Conservation (phyloP, 208 protist species). For the Zelonia costaricensis region DNA sequence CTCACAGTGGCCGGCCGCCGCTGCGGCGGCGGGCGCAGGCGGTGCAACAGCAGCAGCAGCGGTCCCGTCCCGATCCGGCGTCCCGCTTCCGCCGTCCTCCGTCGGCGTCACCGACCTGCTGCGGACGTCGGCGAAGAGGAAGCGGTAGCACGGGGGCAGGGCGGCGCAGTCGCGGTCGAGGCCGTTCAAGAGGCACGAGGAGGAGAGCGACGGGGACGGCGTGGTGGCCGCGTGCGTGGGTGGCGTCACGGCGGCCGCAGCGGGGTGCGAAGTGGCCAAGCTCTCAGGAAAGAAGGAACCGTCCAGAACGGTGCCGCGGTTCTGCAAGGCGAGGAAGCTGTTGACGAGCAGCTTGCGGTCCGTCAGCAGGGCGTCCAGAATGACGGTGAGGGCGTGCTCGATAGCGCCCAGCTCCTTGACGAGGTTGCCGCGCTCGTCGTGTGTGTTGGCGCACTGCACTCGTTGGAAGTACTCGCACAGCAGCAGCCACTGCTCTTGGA, state of each 20-base stretch:
- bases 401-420: constrained; percentile 31
- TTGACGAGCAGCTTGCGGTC: constrained; percentile 28
- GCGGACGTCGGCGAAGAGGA: constrained; percentile 34
- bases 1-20: neutral
- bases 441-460: constrained; percentile 43
- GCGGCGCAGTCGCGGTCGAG: neutral
- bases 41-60: neutral
- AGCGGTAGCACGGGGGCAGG: constrained; percentile 66
- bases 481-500: constrained; percentile 48
- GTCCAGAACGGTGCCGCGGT: neutral
- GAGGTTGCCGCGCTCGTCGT: constrained; percentile 21
- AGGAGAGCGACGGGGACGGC: neutral
- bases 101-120: neutral
- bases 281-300: neutral
- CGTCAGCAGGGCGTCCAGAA: constrained; percentile 42
- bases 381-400: constrained; percentile 34
- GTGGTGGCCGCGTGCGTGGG: neutral
- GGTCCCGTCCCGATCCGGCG: neutral
- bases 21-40: neutral
- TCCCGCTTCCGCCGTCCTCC: neutral
- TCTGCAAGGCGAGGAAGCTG: constrained; percentile 1
- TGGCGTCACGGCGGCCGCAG: neutral
- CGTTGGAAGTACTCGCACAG: constrained; percentile 58
- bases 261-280: neutral
- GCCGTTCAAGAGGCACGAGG: constrained; percentile 14